Evolutionary conservation across 106 monocot species (phyloP).

Genomic region (Ottelia alismoides): DNA sequence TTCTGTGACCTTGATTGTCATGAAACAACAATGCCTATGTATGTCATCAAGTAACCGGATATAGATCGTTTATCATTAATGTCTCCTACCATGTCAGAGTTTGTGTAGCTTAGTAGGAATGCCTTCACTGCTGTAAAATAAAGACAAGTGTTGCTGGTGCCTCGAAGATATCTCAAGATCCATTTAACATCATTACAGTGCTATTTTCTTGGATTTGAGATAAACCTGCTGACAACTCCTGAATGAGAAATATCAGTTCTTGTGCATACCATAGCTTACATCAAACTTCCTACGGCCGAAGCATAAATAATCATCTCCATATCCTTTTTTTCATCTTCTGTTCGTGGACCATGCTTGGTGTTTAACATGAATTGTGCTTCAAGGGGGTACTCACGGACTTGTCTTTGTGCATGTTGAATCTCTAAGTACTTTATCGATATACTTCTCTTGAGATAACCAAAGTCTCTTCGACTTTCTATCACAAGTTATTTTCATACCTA

Average conservation of each 20-base stretch:
- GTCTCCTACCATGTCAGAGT: constrained; percentile 5
- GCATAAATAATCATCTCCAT: constrained; percentile 8
- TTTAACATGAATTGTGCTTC: constrained; percentile 1
- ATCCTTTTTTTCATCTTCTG: background rate
- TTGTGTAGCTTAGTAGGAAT: background rate
- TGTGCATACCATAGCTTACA: constrained; percentile 19
- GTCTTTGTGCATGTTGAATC: constrained; percentile 3
- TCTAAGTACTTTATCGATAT: constrained; percentile 3
- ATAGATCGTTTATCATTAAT: background rate
- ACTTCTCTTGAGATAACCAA: constrained; percentile 7
- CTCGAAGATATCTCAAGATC: constrained; percentile 7
- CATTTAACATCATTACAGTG: constrained; percentile 7
- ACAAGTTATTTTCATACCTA: background rate
- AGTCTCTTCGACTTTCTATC: background rate
- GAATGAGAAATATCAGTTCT: constrained; percentile 5
- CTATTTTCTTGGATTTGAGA: constrained; percentile 5
- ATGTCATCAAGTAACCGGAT: constrained; percentile 1
- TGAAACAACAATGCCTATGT: constrained; percentile 3
- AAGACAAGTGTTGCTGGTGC: background rate
- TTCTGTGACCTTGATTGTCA: constrained; percentile 4
- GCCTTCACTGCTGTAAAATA: background rate
- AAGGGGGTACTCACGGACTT: constrained; percentile 4
- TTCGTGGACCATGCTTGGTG: background rate
- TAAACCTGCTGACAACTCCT: constrained; percentile 3
- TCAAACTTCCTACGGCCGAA: constrained; percentile 2